These are phyloP conservation scores for Mycena pura DNA, from an alignment of 768 basidiomycete species.

Conservation along the genomic window DNA sequence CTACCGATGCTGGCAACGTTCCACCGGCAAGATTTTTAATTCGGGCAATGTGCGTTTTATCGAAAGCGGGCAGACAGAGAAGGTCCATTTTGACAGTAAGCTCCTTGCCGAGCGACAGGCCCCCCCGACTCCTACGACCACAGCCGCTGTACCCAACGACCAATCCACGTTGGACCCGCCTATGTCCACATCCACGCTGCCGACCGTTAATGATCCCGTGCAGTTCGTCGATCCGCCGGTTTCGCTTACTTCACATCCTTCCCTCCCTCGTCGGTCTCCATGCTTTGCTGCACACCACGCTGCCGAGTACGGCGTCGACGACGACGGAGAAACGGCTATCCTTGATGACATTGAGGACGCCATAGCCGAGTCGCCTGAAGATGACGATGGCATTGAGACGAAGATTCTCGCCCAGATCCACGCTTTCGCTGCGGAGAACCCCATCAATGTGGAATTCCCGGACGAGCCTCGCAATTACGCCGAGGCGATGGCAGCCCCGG, in stretches of 20 bases:
- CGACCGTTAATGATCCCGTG: too few species aligned
- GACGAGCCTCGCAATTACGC: neutral
- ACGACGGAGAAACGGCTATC: neutral
- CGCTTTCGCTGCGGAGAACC: neutral
- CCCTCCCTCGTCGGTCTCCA: too few species aligned
- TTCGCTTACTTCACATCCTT: too few species aligned
- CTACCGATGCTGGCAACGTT: conserved; percentile 14
- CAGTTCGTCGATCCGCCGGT: too few species aligned
- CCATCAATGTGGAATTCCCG: neutral
- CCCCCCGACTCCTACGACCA: too few species aligned
- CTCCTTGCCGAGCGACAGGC: too few species aligned
- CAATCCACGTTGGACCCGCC: too few species aligned
- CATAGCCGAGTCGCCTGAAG: neutral
- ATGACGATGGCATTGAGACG: neutral
- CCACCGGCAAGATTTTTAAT: neutral
- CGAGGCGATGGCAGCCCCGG: neutral
- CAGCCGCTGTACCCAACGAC: too few species aligned
- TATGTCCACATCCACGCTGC: too few species aligned
- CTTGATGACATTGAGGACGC: neutral
- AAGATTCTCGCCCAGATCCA: neutral
- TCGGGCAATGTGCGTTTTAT: conserved; percentile 33
- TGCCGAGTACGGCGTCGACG: neutral
- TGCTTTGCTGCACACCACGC: too few species aligned
- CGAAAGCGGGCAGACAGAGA: neutral
- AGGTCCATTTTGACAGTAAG: too few species aligned